Percentiles rank a stretch among this genome's conserved stretches.
Conservation (phyloP, 2,329 filamentous ascomycete genomes). For the Ophiostoma quercus region DNA sequence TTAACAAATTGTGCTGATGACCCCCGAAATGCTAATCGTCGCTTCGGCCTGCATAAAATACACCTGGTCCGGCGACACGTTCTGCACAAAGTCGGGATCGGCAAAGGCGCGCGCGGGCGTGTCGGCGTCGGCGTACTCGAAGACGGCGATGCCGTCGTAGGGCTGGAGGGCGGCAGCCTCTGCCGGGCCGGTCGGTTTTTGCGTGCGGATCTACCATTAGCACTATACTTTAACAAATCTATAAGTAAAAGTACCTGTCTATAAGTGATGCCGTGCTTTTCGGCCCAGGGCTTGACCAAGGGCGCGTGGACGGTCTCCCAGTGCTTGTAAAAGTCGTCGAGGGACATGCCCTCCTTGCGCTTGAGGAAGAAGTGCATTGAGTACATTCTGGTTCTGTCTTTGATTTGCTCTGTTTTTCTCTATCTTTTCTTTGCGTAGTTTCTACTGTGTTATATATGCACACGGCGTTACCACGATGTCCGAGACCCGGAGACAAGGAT, state of each 20-base stretch:
- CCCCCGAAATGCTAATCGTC: neutral
- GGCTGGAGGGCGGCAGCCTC: neutral
- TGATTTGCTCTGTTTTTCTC: neutral
- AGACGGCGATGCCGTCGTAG: constrained; percentile 34
- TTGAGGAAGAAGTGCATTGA: constrained; percentile 23
- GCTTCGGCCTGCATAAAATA: neutral
- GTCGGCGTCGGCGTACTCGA: constrained; percentile 32
- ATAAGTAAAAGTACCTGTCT: constrained; percentile 29
- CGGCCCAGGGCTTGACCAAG: constrained; percentile 35
- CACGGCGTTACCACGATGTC: neutral
- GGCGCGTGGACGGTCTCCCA: constrained; percentile 35
- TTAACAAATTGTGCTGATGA: neutral
- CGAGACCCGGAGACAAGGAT: constrained; percentile 3
- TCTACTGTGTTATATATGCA: too few relatives aligned
- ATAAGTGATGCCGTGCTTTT: constrained; percentile 34
- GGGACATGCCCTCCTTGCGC: constrained; percentile 30
- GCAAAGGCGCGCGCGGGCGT: constrained; percentile 29
- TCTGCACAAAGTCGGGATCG: constrained; percentile 28
- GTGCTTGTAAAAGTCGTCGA: constrained; percentile 34
- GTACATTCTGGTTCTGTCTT: neutral
- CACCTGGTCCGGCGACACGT: neutral
- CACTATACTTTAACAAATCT: too few relatives aligned
- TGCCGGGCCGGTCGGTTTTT: neutral
- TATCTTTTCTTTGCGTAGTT: too few relatives aligned
- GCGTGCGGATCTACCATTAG: neutral